These are phyloP conservation scores for Discostella pseudostelligera DNA, from an alignment of 108 stramenopile species.

Conservation along the genomic window DNA sequence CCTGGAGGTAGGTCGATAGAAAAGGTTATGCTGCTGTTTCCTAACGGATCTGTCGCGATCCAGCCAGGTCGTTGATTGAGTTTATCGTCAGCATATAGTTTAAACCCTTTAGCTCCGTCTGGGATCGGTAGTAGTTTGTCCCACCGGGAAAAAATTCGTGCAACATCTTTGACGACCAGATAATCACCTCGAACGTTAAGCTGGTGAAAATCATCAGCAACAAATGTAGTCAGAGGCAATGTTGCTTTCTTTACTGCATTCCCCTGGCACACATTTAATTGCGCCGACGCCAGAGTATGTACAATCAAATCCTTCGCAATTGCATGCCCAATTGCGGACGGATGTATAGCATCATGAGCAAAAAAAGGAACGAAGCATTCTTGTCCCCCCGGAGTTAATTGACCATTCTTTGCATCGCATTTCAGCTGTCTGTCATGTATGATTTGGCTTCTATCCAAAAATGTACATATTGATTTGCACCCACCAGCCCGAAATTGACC, in stretches of 20 bases:
- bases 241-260: constrained; percentile 7
- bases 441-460: constrained; percentile 38
- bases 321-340: constrained; percentile 48
- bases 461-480: constrained; percentile 48
- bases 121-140: constrained; percentile 40
- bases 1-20: constrained; percentile 46
- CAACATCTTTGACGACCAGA: constrained; percentile 57
- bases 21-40: constrained; percentile 50
- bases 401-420: constrained; percentile 37
- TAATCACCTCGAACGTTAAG: constrained; percentile 44
- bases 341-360: constrained; percentile 61
- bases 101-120: constrained; percentile 32
- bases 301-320: constrained; percentile 57
- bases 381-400: constrained; percentile 31
- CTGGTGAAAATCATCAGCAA: constrained; percentile 36
- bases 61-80: constrained; percentile 51
- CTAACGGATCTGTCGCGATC: constrained; percentile 57
- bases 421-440: constrained; percentile 28
- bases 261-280: constrained; percentile 30
- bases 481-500: constrained; percentile 47
- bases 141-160: constrained; percentile 42
- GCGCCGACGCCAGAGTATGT: constrained; percentile 44
- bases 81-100: constrained; percentile 37
- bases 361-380: constrained; percentile 55
- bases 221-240: constrained; percentile 47